phyloP scores from a whole-genome alignment of 1,284 basidiomycete species.

The Butyriboletus appendiculatus region DNA sequence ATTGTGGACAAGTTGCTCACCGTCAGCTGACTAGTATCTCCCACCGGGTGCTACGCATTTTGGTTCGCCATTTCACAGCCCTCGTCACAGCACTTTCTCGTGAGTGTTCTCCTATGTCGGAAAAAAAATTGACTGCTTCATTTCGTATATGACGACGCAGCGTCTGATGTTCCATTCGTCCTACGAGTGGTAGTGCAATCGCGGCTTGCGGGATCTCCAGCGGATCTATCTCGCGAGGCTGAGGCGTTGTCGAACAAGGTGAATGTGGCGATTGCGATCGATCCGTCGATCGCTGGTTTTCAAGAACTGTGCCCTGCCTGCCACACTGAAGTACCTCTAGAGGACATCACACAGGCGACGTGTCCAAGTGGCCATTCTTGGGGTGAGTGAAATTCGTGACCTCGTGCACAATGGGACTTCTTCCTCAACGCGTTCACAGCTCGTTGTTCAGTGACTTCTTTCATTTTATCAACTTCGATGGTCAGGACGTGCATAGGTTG shows the following conservation, averaged over 20 bases:
- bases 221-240: slow-evolving; percentile 53
- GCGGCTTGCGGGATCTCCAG: slow-evolving; percentile 47
- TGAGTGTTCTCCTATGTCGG: slow-evolving; percentile 34
- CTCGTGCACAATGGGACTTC: slow-evolving; percentile 24
- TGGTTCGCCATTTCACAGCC: slow-evolving; percentile 57
- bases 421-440: slow-evolving; percentile 40
- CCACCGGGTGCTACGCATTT: slow-evolving; percentile 50
- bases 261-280: slow-evolving; percentile 35
- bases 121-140: slow-evolving; percentile 11
- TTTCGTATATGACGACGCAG: slow-evolving; percentile 36
- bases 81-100: slow-evolving; percentile 46
- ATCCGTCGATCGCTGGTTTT: slow-evolving; percentile 38
- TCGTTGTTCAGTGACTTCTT: slow-evolving; percentile 71
- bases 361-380: slow-evolving; percentile 71
- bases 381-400: slow-evolving; percentile 43
- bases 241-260: slow-evolving; percentile 44
- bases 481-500: slow-evolving; percentile 73
- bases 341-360: slow-evolving; percentile 55
- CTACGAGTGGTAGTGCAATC: slow-evolving; percentile 57
- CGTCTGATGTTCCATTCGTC: slow-evolving; percentile 57
- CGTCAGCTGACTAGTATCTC: slow-evolving; percentile 52
- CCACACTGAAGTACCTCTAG: slow-evolving; percentile 52
- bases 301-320: slow-evolving; percentile 73
- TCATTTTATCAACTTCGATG: slow-evolving; percentile 64
- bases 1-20: slow-evolving; percentile 54